A percentile compares a stretch with the other conserved stretches of the same genome.
Evolutionary conservation across 2,329 filamentous ascomycete genomes (phyloP).

Genomic region (Paecilomyces niveus): DNA sequence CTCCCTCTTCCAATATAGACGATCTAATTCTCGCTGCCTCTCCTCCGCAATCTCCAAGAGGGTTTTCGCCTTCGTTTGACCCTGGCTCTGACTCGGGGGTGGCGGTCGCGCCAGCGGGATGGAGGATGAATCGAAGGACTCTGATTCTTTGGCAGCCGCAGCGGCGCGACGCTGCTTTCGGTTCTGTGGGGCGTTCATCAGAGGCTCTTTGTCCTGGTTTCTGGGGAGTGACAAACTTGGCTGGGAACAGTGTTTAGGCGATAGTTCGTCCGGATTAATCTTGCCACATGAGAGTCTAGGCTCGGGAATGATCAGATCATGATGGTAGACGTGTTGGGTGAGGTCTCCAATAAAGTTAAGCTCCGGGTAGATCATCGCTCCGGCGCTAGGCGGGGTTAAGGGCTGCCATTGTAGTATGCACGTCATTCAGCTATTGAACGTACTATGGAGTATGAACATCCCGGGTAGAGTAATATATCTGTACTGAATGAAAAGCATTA

Average conservation of each 20-base stretch:
- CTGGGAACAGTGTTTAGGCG: neutral
- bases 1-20: conserved; percentile 2
- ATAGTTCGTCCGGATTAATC: neutral
- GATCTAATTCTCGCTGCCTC: conserved; percentile 28
- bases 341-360: neutral
- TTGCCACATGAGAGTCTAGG: neutral
- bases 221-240: neutral
- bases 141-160: conserved; percentile 22
- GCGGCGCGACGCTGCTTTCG: conserved; percentile 35
- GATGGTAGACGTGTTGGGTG: neutral
- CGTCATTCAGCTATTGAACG: neutral
- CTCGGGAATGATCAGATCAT: neutral
- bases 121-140: conserved; percentile 21
- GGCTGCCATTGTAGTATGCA: neutral
- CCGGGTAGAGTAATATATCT: neutral
- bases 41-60: conserved; percentile 40
- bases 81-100: conserved; percentile 8
- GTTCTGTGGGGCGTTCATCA: conserved; percentile 27
- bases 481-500: neutral
- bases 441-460: neutral
- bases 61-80: conserved; percentile 23
- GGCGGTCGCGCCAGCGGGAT: conserved; percentile 26
- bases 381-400: neutral
- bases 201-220: neutral
- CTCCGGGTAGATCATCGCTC: neutral